phyloP scores from a whole-genome alignment of 441 rosid genomes.

The Melianthus villosus region DNA sequence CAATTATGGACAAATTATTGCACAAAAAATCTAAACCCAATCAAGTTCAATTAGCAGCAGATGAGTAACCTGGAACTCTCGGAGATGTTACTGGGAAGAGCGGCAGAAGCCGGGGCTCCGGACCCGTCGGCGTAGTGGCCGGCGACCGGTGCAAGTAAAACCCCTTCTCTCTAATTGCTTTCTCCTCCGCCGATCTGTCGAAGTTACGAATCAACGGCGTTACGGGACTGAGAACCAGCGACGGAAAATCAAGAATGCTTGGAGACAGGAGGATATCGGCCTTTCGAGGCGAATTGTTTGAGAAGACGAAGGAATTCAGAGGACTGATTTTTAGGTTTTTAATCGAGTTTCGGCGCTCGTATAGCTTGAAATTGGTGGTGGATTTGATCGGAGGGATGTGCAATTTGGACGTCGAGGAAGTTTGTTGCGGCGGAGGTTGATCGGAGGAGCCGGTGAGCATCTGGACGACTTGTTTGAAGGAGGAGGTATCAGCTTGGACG shows the following conservation, averaged over 20 bases:
- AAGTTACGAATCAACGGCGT: constrained; percentile 70
- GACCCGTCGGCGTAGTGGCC: constrained; percentile 62
- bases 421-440: constrained; percentile 29
- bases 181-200: constrained; percentile 48
- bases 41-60: constrained; percentile 24
- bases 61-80: constrained; percentile 27
- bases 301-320: no score
- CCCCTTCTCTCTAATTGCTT: constrained; percentile 82
- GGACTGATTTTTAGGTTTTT: no score
- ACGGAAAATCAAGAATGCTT: constrained; percentile 76
- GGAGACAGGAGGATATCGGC: constrained; percentile 62
- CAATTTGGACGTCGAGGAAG: constrained; percentile 27
- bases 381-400: constrained; percentile 34
- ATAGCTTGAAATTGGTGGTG: constrained; percentile 63
- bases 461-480: constrained; percentile 90
- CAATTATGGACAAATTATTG: constrained; percentile 3
- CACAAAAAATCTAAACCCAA: constrained; percentile 10
- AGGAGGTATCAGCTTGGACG: constrained; percentile 75
- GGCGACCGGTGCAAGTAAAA: constrained; percentile 89
- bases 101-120: constrained; percentile 70
- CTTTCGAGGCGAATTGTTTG: no score
- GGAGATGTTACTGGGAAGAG: constrained; percentile 80
- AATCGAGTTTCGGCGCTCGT: constrained; percentile 57
- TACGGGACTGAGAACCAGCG: constrained; percentile 74
- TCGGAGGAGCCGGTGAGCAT: constrained; percentile 78